Base-by-base conservation (phyloP, 768 basidiomycete genomes). In the Auriculariales sp. region DNA sequence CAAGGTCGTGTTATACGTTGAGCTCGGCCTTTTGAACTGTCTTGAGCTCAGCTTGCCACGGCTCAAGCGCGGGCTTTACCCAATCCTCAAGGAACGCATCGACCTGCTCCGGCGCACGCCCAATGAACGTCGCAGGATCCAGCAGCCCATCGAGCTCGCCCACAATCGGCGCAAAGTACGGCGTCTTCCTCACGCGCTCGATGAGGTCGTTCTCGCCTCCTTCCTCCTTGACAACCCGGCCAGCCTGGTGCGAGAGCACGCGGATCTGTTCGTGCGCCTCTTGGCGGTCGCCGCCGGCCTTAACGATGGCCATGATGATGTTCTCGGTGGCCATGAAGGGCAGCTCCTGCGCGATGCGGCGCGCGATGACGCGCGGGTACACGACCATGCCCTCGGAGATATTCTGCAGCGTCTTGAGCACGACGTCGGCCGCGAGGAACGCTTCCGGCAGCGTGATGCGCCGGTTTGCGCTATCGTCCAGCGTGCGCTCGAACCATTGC, bases 291-390 rank as follows among this genome's bases (percentile, higher is more conserved):
- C 93, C 94, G 19, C 90, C 90, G 46, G 77, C 79, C 66, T 88
- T 95, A 54, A 98, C 95, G 35, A 99, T 78, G 1, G 91, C 91
- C 95, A 99, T 98, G 68, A 98, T 98, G 66, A 99, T 76, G 64
- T 99, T 99, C 66, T 99, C 95, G 2, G 95, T 99, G 3, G 94
- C 92, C 95, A 99, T 98, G 75, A 98, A 98, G 1, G 95, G 95
- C 29, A 99, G 74, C 64, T 99, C 95, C 64, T 97, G 89, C 2
- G 80, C 65, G 63, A 99, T 93, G 31, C 90, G 81, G 34, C 91
- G 79, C 9, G 75, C 88, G 55, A 99, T 98, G 53, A 99, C 94
- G 62, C 78, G 83, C 9, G 95, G 95, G 64, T 98, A 98, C 49
- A 99, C 93, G n/a, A 98, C 92, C n/a, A 99, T 75, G 0, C 94